These are phyloP conservation scores for Sugiyamaella valdiviana DNA, from an alignment of 805 yeast species.

Conservation along the genomic window DNA sequence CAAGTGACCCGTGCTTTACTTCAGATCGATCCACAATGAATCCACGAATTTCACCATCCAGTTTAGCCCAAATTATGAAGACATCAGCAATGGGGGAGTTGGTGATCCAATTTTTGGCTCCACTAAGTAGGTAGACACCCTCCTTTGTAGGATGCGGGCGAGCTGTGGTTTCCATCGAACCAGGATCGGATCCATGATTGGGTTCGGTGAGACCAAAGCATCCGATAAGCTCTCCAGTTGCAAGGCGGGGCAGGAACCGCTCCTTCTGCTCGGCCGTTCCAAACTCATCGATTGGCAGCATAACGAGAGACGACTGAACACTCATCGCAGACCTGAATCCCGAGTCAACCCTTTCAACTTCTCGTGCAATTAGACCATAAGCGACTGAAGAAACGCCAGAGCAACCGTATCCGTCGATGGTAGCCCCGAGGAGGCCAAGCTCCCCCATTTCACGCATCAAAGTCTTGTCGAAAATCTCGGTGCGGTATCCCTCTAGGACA, in stretches of 20 bases:
- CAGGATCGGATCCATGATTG: constrained; percentile 57
- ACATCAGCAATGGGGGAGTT: constrained; percentile 43
- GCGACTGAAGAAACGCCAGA: constrained; percentile 40
- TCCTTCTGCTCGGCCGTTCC: constrained; percentile 39
- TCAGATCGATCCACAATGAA: constrained; percentile 36
- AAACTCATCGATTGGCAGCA: constrained; percentile 38
- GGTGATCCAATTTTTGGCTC: constrained; percentile 42
- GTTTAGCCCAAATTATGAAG: constrained; percentile 39
- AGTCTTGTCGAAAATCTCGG: constrained; percentile 33
- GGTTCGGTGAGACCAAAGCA: constrained; percentile 64
- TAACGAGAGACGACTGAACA: constrained; percentile 41
- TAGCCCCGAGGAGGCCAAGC: constrained; percentile 37
- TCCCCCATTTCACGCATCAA: constrained; percentile 39
- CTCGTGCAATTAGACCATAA: constrained; percentile 40
- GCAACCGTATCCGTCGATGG: constrained; percentile 40
- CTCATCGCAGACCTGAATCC: constrained; percentile 41
- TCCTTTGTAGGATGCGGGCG: constrained; percentile 37
- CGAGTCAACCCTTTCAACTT: constrained; percentile 41
- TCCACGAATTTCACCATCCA: constrained; percentile 39
- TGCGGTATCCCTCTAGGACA: constrained; percentile 36
- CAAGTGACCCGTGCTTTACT: constrained; percentile 26
- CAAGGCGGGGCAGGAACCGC: constrained; percentile 35
- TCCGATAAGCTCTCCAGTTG: constrained; percentile 43
- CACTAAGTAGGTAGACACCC: constrained; percentile 37
- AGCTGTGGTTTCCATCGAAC: constrained; percentile 51